Evolutionary conservation across 2,329 filamentous ascomycete species (phyloP).

Genomic region (Penicillium griseofulvum): DNA sequence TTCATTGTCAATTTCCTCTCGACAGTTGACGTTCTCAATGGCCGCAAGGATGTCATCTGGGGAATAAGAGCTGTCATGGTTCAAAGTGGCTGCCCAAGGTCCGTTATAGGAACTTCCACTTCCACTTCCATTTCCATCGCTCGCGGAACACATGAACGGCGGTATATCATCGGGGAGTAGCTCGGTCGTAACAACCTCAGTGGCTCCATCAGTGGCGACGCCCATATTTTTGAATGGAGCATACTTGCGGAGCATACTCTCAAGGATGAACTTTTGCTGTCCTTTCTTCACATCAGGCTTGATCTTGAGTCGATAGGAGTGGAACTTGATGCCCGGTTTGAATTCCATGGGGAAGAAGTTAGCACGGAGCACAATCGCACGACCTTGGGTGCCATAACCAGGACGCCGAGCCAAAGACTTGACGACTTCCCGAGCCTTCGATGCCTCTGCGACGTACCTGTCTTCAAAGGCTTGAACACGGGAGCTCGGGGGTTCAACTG

Average conservation of each 20-base stretch:
- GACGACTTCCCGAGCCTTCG: neutral
- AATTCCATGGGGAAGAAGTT: constrained; percentile 18
- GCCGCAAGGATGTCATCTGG: neutral
- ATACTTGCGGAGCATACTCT: neutral
- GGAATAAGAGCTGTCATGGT: neutral
- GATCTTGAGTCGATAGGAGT: constrained; percentile 8
- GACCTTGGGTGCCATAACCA: constrained; percentile 16
- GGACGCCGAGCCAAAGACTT: constrained; percentile 13
- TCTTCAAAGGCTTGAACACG: constrained; percentile 3
- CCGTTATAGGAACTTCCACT: neutral
- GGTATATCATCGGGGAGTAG: neutral
- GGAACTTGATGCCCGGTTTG: constrained; percentile 1
- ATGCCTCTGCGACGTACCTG: neutral
- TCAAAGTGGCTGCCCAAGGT: neutral
- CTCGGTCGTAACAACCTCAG: constrained; percentile 10
- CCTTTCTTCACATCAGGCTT: neutral
- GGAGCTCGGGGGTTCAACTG: neutral
- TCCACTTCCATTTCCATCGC: neutral
- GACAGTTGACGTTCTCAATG: neutral
- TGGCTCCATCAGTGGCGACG: constrained; percentile 13
- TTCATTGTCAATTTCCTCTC: neutral
- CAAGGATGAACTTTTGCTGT: constrained; percentile 7
- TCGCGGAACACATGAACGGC: neutral
- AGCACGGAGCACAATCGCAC: constrained; percentile 3
- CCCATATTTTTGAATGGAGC: neutral